Conservation (phyloP, 306 rosid species). For the Leucaena leucocephala region DNA sequence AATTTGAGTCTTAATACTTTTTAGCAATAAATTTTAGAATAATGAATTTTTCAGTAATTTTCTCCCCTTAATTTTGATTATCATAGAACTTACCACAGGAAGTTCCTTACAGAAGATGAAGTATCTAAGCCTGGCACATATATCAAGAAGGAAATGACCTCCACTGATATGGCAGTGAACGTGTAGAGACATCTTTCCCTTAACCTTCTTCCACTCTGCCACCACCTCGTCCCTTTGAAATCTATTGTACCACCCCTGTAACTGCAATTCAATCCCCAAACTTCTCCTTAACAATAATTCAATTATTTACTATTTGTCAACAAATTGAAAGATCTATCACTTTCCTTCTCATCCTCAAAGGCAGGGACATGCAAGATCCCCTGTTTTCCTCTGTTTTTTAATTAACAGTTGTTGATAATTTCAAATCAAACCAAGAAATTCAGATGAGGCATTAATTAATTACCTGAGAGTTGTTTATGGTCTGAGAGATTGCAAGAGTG, state of each 20-base stretch:
- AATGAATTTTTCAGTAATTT: too few relatives aligned
- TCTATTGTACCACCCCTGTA: conserved; percentile 93
- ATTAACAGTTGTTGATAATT: neutral
- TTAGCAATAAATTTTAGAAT: too few relatives aligned
- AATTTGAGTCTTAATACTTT: too few relatives aligned
- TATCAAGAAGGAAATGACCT: conserved; percentile 77
- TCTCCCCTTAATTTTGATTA: too few relatives aligned
- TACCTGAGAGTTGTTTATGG: conserved; percentile 88
- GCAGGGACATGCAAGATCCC: neutral
- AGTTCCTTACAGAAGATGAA: conserved; percentile 84
- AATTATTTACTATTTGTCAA: neutral
- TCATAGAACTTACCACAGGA: conserved; percentile 51
- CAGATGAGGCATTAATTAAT: conserved; percentile 36
- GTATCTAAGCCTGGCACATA: conserved; percentile 75
- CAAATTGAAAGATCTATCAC: neutral
- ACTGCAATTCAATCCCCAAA: conserved; percentile 53
- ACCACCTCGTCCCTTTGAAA: conserved; percentile 94
- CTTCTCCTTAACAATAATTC: neutral
- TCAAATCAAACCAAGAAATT: neutral
- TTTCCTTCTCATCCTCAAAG: neutral
- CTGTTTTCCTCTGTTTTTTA: neutral
- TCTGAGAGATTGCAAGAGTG: conserved; percentile 85
- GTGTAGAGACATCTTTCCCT: conserved; percentile 85
- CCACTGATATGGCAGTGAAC: conserved; percentile 98
- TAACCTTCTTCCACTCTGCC: conserved; percentile 89